These are phyloP conservation scores for Saturnispora besseyi DNA, from an alignment of 805 yeast species.

Conservation along the genomic window DNA sequence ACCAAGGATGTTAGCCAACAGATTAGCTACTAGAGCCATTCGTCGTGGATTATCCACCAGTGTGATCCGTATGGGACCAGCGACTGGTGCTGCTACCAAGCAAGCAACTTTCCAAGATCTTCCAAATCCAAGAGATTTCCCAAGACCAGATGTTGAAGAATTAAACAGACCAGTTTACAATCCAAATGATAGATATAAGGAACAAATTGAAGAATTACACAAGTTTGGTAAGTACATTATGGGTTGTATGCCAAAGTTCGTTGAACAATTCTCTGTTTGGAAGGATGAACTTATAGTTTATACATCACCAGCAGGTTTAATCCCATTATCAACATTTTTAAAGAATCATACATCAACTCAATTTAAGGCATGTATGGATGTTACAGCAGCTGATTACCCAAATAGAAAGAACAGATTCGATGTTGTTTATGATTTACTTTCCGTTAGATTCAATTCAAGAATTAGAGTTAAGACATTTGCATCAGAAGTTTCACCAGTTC, in stretches of 20 bases:
- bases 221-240: constrained; percentile 73
- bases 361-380: constrained; percentile 68
- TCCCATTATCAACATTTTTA: constrained; percentile 63
- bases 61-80: constrained; percentile 5
- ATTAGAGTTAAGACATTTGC: constrained; percentile 86
- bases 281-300: constrained; percentile 75
- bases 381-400: constrained; percentile 84
- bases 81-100: constrained; percentile 7
- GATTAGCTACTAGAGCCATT: constrained; percentile 1
- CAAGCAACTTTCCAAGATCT: constrained; percentile 20
- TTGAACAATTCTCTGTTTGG: constrained; percentile 84
- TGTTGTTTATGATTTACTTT: constrained; percentile 73
- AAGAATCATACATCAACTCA: constrained; percentile 75
- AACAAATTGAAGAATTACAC: constrained; percentile 62
- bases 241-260: constrained; percentile 69
- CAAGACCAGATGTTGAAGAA: constrained; percentile 27
- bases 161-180: constrained; percentile 47
- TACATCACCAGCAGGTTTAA: constrained; percentile 65
- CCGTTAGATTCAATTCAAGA: constrained; percentile 77
- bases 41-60: constrained; percentile 5
- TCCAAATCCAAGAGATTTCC: constrained; percentile 28
- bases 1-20: constrained; percentile 9
- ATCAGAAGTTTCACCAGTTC: constrained; percentile 73
- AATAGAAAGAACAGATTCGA: constrained; percentile 78
- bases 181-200: constrained; percentile 69